phyloP scores from a whole-genome alignment of 805 yeast genomes.

The Pichia sporocuriosa region DNA sequence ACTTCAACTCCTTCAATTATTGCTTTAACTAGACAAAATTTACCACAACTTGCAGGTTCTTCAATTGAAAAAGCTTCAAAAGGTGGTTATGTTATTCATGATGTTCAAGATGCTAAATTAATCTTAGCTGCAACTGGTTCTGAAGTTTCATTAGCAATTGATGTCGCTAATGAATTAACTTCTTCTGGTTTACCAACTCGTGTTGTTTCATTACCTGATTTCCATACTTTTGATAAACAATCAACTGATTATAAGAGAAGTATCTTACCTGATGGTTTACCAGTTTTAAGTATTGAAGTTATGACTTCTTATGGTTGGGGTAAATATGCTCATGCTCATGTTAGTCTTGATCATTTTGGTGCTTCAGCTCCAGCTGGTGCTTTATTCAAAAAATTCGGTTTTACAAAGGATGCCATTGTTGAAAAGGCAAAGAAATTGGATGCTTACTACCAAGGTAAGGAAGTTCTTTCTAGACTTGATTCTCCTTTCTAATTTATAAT shows the following conservation, averaged over 20 bases:
- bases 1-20: conserved; percentile 63
- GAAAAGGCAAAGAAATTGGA: conserved; percentile 74
- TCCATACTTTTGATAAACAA: conserved; percentile 84
- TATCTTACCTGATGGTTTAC: conserved; percentile 92
- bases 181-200: conserved; percentile 62
- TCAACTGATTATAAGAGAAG: conserved; percentile 69
- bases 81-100: conserved; percentile 85
- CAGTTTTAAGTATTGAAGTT: conserved; percentile 91
- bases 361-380: conserved; percentile 87
- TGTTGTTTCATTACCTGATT: conserved; percentile 91
- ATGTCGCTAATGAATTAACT: conserved; percentile 68
- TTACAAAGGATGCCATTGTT: conserved; percentile 91
- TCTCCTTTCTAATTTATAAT: conserved; percentile 74
- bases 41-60: conserved; percentile 92
- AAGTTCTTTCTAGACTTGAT: conserved; percentile 68
- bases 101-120: conserved; percentile 56
- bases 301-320: conserved; percentile 89
- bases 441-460: conserved; percentile 74
- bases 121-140: conserved; percentile 91
- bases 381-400: conserved; percentile 78
- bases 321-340: conserved; percentile 92
- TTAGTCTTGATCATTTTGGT: conserved; percentile 94
- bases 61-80: conserved; percentile 82
- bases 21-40: conserved; percentile 79
- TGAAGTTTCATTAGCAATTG: conserved; percentile 79